Conservation (phyloP, 2,329 filamentous ascomycete species). For the Fusarium vanettenii region DNA sequence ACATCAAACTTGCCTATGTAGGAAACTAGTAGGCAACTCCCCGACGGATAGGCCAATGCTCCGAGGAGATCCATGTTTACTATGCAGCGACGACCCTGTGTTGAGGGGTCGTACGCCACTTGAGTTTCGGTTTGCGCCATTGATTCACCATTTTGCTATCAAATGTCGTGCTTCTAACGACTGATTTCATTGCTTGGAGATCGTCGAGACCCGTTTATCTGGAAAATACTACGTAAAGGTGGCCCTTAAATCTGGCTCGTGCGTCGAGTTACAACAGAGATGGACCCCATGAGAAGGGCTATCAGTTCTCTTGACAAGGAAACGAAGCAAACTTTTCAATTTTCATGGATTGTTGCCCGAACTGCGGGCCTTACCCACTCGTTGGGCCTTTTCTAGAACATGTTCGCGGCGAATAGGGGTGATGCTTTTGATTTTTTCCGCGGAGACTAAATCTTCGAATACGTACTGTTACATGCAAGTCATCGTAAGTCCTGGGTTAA, state of each 20-base stretch:
- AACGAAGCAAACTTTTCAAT: not conserved
- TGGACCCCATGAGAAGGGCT: not conserved
- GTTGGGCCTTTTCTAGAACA: not conserved
- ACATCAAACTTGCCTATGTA: not conserved
- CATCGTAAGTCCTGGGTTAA: not conserved
- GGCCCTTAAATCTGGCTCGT: not conserved
- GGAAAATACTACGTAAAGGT: not conserved
- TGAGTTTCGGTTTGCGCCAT: not conserved
- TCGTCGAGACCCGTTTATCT: not conserved
- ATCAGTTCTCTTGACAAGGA: not conserved
- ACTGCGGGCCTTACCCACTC: not conserved
- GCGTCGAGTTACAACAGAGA: not conserved
- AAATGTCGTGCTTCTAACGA: not conserved
- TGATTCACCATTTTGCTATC: conserved; percentile 4
- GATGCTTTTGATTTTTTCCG: not conserved
- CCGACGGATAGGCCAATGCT: not conserved
- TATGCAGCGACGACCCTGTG: not conserved
- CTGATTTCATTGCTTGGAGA: not conserved
- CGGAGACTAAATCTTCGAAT: not conserved
- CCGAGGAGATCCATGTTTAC: conserved; percentile 4
- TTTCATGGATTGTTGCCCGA: not conserved
- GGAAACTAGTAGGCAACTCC: not conserved
- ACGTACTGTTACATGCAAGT: not conserved
- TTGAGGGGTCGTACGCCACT: not conserved
- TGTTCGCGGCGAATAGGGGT: not conserved